A percentile compares a stretch with the other conserved stretches of the same genome.
Conservation (phyloP, 73 alveolate species). For the Diophrys appendiculata region DNA sequence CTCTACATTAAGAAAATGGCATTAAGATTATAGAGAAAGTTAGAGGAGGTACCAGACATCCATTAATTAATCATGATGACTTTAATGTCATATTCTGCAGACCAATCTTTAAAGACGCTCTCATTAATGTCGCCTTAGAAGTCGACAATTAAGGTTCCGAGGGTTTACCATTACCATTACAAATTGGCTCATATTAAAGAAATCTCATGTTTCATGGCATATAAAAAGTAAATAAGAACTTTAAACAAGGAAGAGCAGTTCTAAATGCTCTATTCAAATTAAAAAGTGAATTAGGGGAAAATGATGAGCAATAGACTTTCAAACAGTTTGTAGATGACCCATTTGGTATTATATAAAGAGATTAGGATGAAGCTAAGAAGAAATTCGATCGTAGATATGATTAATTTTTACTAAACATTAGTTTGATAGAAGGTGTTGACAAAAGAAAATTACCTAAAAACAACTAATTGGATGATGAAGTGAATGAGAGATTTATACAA, state of each 20-base stretch:
- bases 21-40: constrained; percentile 10
- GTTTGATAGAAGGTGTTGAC: too few relatives aligned
- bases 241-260: constrained; percentile 34
- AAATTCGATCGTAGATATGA: not conserved
- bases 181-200: constrained; percentile 36
- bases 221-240: constrained; percentile 24
- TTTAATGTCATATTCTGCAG: constrained; percentile 45
- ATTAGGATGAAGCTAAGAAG: not conserved
- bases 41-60: not conserved
- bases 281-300: constrained; percentile 4
- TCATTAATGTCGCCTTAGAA: constrained; percentile 3
- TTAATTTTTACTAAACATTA: not conserved
- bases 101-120: constrained; percentile 59
- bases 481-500: too few relatives aligned
- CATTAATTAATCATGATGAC: constrained; percentile 31
- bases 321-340: not conserved
- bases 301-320: not conserved
- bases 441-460: too few relatives aligned
- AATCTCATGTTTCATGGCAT: constrained; percentile 30
- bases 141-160: constrained; percentile 22
- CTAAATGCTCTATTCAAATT: constrained; percentile 21
- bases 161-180: constrained; percentile 18
- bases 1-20: constrained; percentile 4
- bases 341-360: not conserved
- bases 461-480: too few relatives aligned